Base-by-base conservation (phyloP, 805 yeast genomes). In the Cyberlindnera lachancei region DNA sequence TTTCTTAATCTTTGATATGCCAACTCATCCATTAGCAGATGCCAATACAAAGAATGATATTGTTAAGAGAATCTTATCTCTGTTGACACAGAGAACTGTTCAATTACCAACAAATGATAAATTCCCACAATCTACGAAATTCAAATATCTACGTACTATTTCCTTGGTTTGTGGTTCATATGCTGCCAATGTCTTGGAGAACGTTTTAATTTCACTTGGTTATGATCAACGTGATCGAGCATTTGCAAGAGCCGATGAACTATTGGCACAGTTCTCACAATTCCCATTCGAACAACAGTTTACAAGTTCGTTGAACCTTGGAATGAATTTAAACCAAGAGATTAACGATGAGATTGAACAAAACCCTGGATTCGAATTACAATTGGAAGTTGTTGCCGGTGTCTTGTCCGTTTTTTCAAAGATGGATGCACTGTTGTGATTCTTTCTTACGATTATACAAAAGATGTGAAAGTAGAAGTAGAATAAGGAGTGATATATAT, bases 21-120 rank as follows among this genome's bases (percentile, higher is more conserved):
- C 98, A 19, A 92, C 98, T 7, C 98, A 94, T 59, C 98, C 98
- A 7, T 74, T 92, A 11, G 80, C 88, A 20, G 98, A 92, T 58
- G 70, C 80, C 27, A 64, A 75, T 42, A 78, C 94, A 30, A 92
- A 92, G 59, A 94, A 85, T 45, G 76, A 78, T 34, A 71, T 92
- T 35, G 76, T 78, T 35, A 68, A 75, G 37, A 73, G 96, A 48
- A 74, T 86, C 18, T 63, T 87, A 40, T 68, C 71, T 27, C 54
- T 86, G 30, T 66, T 92, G 46, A 75, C 85, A 7, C 66, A 79
- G 22, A 76, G 95, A 59, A 82, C 80, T 32, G 70, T 81, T 45
- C 69, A 66, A 37, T 51, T 79, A 19, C 63, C 62, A 43, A 65
- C 75, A 23, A 70, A 71, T 27, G 72, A 70, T 42, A 82, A 73